Base-by-base conservation (phyloP, 768 basidiomycete species). In the Boletus reticuloceps region DNA sequence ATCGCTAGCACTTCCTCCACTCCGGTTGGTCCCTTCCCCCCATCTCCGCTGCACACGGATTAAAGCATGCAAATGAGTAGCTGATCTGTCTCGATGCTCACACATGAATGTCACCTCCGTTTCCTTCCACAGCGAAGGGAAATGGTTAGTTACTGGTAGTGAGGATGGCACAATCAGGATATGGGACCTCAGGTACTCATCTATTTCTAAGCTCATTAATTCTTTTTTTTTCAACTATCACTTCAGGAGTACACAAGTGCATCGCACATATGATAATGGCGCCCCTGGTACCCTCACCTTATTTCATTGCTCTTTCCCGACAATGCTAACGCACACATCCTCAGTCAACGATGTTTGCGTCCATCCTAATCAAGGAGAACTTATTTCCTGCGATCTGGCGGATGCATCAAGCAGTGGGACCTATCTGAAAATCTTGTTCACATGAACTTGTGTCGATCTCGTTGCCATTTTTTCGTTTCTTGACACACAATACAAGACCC, bases 331-430 rank as follows among this genome's bases (percentile, higher is more conserved):
- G 19, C 34, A 42, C 55, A 20, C 50, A 44, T 52, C 37, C 42
- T 17, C 64, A 85, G 96, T 99, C 55, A 99, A 98, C 74, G 97
- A 99, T 69, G 89, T 98, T 34, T 89, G 90, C 49, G 89, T 99
- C 38, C 96, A 98, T 72, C 96, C 97, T 32, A 99, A 98, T 74
- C 97, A 98, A 73, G 97, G 95, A 48, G 97, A 99, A 71, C 82
- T 99, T 55, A 94, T 98, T 65, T 95, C 93, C 11, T 98, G 96
- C 72, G 97, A 99, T 75, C 97, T 98, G 77, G 87, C 41, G 97
- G 97, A 17, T 90, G 91, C 60, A 95, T 98, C 65, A 98, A 98
- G 71, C 94, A 98, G 56, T 99, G 97, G 97, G 96, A 98, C 74
- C 73, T 99, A 58, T 91, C 91, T 1, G 95, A 96, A 71, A 98